Evolutionary conservation across 1,284 basidiomycete species (phyloP), one percentile per base, ranked within the genome.

Genomic region (Ceratobasidium sp.): DNA sequence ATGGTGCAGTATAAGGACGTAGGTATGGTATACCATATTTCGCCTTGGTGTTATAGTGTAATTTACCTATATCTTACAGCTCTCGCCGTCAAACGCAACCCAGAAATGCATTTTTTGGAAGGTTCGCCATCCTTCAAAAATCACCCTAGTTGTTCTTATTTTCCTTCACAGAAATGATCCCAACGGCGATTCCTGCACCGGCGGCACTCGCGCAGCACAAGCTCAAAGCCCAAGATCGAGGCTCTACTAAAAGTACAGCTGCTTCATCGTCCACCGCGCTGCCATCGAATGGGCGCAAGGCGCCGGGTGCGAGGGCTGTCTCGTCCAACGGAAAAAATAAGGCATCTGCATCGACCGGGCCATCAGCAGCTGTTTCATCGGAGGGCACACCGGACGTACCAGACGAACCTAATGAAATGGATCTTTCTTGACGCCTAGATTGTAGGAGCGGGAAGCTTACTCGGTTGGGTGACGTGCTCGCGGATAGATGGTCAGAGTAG

Each of bases 51-150:
- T 45, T 34, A 32, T 58, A 39, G 14, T 14, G 14, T n/a, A 8
- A 50, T 39, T n/a, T 65, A 67, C 61, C 59, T 52, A 43, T 34
- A 41, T 55, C 52, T 5, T 43, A 1, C 61, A 92, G 91, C 86
- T 4, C 82, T 83, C 14, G 86, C 88, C 18, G 86, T 88, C 28
- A 84, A 88, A 73, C 86, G 85, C 76, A 87, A 83, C 61, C 90
- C 92, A 58, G 91, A 92, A 74, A 91, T 90, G 76, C 78, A 89
- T 59, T 93, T 93, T 77, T 84, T 93, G 14, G 88, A 91, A 79
- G 86, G 86, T 86, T 72, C 10, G 79, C 26, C 18, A 6, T 9
- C 28, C 23, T 16, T 1, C 28, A 32, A 18, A 5, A 10, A 14
- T 10, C 52, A 4, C 18, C 4, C 28, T 18, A 9, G 16, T 30